Evolutionary conservation across 2,329 filamentous ascomycete genomes (phyloP).

Genomic region (Fusarium clavum): DNA sequence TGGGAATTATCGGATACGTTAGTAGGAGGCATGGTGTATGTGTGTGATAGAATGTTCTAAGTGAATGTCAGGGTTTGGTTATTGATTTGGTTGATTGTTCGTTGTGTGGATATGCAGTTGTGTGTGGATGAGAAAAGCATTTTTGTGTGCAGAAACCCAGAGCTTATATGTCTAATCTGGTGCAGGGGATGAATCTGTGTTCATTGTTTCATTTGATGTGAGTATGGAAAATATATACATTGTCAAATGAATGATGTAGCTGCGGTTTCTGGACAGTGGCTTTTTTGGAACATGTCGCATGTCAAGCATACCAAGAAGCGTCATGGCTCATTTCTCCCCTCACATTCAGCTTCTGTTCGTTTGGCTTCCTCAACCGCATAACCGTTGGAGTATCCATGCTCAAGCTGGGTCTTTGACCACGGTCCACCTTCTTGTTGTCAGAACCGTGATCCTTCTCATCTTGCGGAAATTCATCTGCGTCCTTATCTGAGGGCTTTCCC

Average conservation of each 20-base stretch:
- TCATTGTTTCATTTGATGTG: background rate
- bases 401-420: background rate
- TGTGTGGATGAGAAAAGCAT: background rate
- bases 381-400: background rate
- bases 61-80: too few relatives aligned
- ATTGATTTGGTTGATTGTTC: background rate
- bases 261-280: background rate
- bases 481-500: accelerated
- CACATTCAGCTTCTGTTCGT: background rate
- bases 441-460: background rate
- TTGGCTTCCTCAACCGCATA: background rate
- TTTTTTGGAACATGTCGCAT: too few relatives aligned
- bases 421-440: background rate
- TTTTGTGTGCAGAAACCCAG: background rate
- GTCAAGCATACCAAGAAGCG: background rate
- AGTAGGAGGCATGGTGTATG: background rate
- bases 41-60: background rate
- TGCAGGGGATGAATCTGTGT: background rate
- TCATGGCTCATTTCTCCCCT: background rate
- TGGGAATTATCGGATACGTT: background rate
- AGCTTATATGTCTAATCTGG: background rate
- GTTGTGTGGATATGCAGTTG: background rate
- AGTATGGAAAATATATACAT: background rate
- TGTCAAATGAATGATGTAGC: background rate
- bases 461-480: accelerated